phyloP scores from a whole-genome alignment of 2,329 filamentous ascomycete species.

The Trichoderma koningii region DNA sequence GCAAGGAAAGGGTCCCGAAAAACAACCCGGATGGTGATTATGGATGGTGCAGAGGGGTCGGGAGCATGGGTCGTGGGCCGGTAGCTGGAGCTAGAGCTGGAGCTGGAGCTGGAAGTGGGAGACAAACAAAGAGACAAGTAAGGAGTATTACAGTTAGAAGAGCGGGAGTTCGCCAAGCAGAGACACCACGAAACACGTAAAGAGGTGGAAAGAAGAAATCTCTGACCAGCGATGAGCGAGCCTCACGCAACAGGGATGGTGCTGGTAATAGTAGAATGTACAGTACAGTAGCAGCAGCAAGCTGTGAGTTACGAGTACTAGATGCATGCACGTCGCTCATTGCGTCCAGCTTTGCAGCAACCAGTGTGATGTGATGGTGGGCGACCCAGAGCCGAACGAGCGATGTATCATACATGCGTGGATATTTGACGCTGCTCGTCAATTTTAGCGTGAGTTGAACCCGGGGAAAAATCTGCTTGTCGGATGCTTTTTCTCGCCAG shows the following conservation, averaged over 20 bases:
- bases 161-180: neutral
- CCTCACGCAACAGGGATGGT: constrained; percentile 4
- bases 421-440: neutral
- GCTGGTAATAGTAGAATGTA: neutral
- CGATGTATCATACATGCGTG: neutral
- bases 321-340: constrained; percentile 26
- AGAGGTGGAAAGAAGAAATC: neutral
- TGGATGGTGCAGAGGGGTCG: constrained; percentile 16
- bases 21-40: constrained; percentile 9
- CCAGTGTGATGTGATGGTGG: constrained; percentile 9
- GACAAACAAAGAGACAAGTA: no score
- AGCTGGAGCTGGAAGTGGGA: no score
- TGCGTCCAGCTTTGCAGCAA: constrained; percentile 18
- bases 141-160: no score
- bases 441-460: constrained; percentile 22
- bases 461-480: constrained; percentile 16
- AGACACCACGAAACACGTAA: constrained; percentile 1
- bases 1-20: neutral
- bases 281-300: neutral
- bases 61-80: neutral
- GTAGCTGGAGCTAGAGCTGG: neutral
- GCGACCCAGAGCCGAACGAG: constrained; percentile 4
- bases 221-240: constrained; percentile 1
- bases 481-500: neutral
- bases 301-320: neutral